Conservation (phyloP, 768 basidiomycete genomes). For the Sporobolomyces pararoseus region DNA sequence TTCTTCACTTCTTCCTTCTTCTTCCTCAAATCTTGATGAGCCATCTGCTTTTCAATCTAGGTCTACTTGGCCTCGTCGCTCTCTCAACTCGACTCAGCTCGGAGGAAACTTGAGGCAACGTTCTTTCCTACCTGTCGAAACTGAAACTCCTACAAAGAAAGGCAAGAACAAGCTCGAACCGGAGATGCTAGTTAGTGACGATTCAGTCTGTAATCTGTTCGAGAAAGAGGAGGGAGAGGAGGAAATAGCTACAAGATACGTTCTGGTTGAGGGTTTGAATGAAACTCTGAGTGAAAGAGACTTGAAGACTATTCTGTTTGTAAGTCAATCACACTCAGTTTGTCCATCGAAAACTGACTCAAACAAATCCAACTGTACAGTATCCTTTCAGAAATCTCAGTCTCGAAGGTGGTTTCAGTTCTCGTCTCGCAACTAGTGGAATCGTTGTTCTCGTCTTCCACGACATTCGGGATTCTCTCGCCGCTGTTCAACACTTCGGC, state of each 20-base stretch:
- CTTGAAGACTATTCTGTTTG: conserved; percentile 6
- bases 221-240: background rate
- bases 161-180: background rate
- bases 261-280: conserved; percentile 21
- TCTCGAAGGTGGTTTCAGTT: conserved; percentile 17
- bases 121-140: background rate
- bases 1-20: background rate
- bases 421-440: conserved; percentile 8
- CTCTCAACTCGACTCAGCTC: background rate
- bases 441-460: conserved; percentile 33
- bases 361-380: background rate
- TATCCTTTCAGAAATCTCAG: background rate
- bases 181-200: background rate
- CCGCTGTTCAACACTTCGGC: background rate
- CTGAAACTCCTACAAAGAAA: conserved; percentile 4
- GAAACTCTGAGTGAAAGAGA: conserved; percentile 3
- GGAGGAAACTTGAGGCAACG: background rate
- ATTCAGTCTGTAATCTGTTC: background rate
- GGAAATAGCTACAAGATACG: conserved; percentile 28
- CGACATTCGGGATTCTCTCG: conserved; percentile 30
- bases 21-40: background rate
- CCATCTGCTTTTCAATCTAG: background rate
- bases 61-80: background rate
- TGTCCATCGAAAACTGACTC: background rate
- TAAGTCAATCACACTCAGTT: background rate